phyloP scores from a whole-genome alignment of 2,329 filamentous ascomycete species.

The Chaetomium strumarium region DNA sequence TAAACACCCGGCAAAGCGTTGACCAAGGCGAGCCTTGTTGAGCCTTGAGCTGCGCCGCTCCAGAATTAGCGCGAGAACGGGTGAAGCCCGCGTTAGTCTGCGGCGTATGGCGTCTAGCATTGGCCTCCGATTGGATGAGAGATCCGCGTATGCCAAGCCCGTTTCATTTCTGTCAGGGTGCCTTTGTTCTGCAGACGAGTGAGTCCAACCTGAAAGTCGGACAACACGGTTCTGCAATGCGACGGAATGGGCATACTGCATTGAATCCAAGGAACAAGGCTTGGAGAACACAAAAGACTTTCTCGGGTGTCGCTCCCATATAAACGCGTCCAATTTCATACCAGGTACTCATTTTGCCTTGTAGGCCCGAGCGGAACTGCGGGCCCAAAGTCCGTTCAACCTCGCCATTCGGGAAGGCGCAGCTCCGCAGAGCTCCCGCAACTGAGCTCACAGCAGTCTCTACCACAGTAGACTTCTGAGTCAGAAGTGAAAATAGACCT shows the following conservation, averaged over 20 bases:
- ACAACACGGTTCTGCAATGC: too few relatives aligned
- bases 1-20: too few relatives aligned
- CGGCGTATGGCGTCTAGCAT: constrained; percentile 5
- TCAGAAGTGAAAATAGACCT: background rate
- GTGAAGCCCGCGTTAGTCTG: background rate
- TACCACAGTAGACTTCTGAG: background rate
- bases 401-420: too few relatives aligned
- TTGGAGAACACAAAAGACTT: background rate
- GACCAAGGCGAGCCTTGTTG: background rate
- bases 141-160: constrained; percentile 2
- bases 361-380: constrained; percentile 3
- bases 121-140: constrained; percentile 1
- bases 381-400: background rate
- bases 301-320: background rate
- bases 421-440: background rate
- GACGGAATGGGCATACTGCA: background rate
- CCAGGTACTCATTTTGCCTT: too few relatives aligned
- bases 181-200: too few relatives aligned
- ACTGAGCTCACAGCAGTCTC: background rate
- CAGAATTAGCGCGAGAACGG: constrained; percentile 10
- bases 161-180: background rate
- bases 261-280: background rate
- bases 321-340: too few relatives aligned
- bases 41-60: constrained; percentile 5
- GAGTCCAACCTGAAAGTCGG: too few relatives aligned